These are phyloP conservation scores for Pseudotsuga menziesii DNA, from an alignment of 75 land plant species.

Conservation along the genomic window DNA sequence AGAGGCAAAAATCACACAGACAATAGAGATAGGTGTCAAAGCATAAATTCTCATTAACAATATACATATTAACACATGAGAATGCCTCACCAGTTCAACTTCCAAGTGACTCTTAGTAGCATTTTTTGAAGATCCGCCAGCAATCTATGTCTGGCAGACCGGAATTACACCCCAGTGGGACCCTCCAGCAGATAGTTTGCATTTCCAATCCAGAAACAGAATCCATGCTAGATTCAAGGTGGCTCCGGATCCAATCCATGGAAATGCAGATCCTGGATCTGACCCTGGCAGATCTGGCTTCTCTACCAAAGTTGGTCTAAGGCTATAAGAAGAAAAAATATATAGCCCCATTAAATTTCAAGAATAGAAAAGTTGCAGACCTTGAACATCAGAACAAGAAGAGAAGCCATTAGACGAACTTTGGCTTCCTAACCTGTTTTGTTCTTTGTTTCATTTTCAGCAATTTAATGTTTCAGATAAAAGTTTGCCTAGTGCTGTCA, in stretches of 20 bases:
- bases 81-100: too few species aligned
- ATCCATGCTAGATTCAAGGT: background rate
- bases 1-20: too few species aligned
- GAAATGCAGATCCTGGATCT: background rate
- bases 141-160: background rate
- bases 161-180: too few species aligned
- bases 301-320: background rate
- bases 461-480: background rate
- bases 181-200: background rate
- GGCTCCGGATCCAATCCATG: background rate
- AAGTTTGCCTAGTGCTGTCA: background rate
- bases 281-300: background rate
- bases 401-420: background rate
- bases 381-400: background rate
- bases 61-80: too few species aligned
- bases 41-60: too few species aligned
- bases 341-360: too few species aligned
- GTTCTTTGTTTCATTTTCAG: background rate
- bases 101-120: too few species aligned
- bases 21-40: too few species aligned
- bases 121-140: background rate
- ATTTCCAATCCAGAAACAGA: background rate
- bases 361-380: too few species aligned
- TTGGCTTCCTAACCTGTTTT: background rate
- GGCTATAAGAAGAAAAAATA: background rate